Evolutionary conservation across 805 yeast genomes (phyloP), one percentile per base, ranked within the genome.

Genomic region (Cyberlindnera mycetangii): DNA sequence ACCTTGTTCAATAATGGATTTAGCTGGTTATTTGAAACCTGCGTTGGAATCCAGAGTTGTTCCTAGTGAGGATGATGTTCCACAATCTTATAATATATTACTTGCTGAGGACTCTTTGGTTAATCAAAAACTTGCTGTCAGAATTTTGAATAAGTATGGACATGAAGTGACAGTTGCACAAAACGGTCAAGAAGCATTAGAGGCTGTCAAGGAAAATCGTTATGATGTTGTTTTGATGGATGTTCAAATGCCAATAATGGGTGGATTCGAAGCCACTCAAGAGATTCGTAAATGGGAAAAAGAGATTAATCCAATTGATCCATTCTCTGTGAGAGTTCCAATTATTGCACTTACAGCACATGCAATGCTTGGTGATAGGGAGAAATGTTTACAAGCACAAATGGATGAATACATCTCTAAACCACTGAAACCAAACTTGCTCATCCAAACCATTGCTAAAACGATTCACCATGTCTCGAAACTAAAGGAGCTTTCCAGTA

Each of bases 201-300:
- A 86, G 48, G 90, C 89, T 1, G 80, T 86, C 36, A 72, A 81
- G 60, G 72, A 75, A 52, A 77, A 75, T 49, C 72, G 75, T 38
- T 88, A 82, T 61, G 96, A 88, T 60, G 90, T 85, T 37, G 85
- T 88, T 16, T 74, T 88, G 53, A 88, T 88, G 96, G 96, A 88
- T 68, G 95, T 88, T 36, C 96, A 88, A 64, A 88, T 88, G 96
- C 96, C 96, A 8, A 87, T 86, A 14, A 89, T 88, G 93, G 95
- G 96, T 22, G 96, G 96, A 0, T 88, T 88, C 62, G 96, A 88
- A 59, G 95, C 96, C 3, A 87, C 96, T 1, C 87, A 83, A 37
- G 79, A 81, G 64, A 88, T 88, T 42, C 72, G 96, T 54, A 89
- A 85, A 59, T 87, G 95, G 95, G 96, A 88, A 65, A 79, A 76